Percentiles rank a stretch among this genome's conserved stretches.
Conservation (phyloP, 805 yeast genomes). For the Yarrowia hollandica region DNA sequence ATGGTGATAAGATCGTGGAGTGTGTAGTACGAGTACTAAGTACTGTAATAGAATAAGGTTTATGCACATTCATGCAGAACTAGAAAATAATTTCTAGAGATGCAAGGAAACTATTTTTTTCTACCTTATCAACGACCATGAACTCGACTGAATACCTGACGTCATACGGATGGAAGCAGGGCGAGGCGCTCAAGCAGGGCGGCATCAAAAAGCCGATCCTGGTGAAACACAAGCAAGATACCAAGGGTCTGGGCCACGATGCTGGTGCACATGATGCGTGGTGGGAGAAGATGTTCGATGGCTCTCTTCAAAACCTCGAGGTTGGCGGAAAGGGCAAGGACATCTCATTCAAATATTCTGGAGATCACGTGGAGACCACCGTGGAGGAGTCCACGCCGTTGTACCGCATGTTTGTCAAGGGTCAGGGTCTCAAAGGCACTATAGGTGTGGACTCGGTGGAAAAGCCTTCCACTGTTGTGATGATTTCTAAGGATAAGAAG, state of each 20-base stretch:
- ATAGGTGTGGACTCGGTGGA: constrained; percentile 31
- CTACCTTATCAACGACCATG: constrained; percentile 48
- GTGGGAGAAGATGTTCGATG: constrained; percentile 97
- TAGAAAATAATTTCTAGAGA: constrained; percentile 11
- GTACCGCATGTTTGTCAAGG: constrained; percentile 82
- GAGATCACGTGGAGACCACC: constrained; percentile 47
- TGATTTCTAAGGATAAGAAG: constrained; percentile 31
- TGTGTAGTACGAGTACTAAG: background rate
- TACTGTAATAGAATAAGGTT: background rate
- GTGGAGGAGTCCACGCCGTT: constrained; percentile 65
- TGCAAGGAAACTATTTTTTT: background rate
- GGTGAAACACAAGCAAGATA: constrained; percentile 87
- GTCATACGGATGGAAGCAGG: constrained; percentile 89
- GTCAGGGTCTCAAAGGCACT: constrained; percentile 82
- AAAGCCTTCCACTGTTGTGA: constrained; percentile 5
- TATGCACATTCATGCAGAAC: background rate
- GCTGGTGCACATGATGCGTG: constrained; percentile 79
- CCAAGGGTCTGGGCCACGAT: constrained; percentile 83
- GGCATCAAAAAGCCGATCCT: constrained; percentile 82
- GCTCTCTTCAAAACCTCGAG: constrained; percentile 78
- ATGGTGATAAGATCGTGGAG: background rate
- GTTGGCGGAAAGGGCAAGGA: constrained; percentile 45
- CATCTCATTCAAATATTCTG: constrained; percentile 58
- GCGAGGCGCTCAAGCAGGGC: constrained; percentile 77
- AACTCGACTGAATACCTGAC: constrained; percentile 70